phyloP scores from a whole-genome alignment of 208 protist genomes.

The Trypanosomatidae sp. region DNA sequence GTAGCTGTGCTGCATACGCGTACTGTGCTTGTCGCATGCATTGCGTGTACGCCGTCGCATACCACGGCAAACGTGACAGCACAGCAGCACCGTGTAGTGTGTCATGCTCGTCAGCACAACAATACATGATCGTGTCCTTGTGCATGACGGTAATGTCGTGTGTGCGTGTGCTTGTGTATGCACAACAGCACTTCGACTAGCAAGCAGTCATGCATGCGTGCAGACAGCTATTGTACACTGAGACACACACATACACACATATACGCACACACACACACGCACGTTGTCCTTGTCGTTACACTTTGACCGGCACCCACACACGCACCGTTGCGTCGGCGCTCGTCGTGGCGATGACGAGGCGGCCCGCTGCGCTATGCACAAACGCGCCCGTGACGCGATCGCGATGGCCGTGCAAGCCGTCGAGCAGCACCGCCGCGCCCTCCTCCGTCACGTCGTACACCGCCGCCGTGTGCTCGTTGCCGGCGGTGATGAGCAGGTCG shows the following conservation, averaged over 20 bases:
- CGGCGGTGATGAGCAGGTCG: constrained; percentile 61
- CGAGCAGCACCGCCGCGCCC: constrained; percentile 26
- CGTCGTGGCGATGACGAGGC: constrained; percentile 74
- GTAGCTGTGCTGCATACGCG: no score
- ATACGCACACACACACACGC: constrained; percentile 2
- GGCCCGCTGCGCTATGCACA: constrained; percentile 35
- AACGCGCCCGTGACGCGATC: constrained; percentile 67
- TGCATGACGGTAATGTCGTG: no score
- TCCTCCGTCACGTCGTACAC: constrained; percentile 78
- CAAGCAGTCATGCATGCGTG: neutral
- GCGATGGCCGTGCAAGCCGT: constrained; percentile 71
- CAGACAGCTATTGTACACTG: neutral
- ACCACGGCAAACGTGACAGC: no score
- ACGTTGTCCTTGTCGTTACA: constrained; percentile 1
- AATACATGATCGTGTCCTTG: no score
- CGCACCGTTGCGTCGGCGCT: constrained; percentile 76
- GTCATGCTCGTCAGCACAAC: no score
- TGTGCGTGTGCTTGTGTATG: no score
- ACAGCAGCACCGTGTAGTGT: no score
- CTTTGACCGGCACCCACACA: constrained; percentile 70
- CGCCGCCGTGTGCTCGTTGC: constrained; percentile 56
- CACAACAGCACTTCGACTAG: neutral
- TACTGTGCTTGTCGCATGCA: no score
- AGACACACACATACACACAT: neutral
- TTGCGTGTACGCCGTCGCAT: no score